A percentile compares a stretch with the other conserved stretches of the same genome.
These are phyloP conservation scores for Letharia columbiana DNA, from an alignment of 495 filamentous ascomycete genomes.

Conservation along the genomic window DNA sequence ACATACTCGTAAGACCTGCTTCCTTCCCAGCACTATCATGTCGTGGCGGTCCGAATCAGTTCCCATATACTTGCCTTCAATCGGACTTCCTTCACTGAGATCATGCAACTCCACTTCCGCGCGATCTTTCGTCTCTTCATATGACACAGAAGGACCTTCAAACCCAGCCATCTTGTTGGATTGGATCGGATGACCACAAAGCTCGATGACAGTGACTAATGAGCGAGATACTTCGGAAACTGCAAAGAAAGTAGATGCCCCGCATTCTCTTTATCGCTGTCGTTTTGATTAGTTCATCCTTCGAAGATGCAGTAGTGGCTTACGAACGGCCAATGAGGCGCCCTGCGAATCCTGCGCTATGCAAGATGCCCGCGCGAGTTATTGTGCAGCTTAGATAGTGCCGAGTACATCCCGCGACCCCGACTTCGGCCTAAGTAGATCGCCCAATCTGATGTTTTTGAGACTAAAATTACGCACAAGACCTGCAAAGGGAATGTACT, in stretches of 20 bases:
- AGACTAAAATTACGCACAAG: too few relatives aligned
- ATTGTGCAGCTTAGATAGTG: neutral
- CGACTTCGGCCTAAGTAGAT: too few relatives aligned
- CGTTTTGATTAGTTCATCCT: neutral
- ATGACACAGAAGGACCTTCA: neutral
- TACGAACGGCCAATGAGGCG: neutral
- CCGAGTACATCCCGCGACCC: too few relatives aligned
- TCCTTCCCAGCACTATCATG: conserved; percentile 22
- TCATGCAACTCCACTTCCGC: conserved; percentile 5
- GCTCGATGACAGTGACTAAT: too few relatives aligned
- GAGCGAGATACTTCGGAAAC: too few relatives aligned
- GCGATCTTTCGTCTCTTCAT: conserved; percentile 3
- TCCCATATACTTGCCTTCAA: conserved; percentile 17
- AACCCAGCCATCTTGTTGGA: neutral
- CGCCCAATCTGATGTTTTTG: too few relatives aligned
- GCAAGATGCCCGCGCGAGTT: neutral
- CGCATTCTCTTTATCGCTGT: neutral
- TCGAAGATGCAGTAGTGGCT: neutral
- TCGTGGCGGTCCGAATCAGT: conserved; percentile 22
- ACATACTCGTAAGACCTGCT: conserved; percentile 23
- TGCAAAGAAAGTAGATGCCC: neutral
- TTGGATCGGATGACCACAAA: neutral
- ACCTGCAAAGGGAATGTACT: too few relatives aligned
- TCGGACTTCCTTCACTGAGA: conserved; percentile 2
- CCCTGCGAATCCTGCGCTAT: neutral